Percentiles rank a stretch among this genome's conserved stretches.
phyloP scores from a whole-genome alignment of 257 asterid species.

The Eucommia ulmoides region DNA sequence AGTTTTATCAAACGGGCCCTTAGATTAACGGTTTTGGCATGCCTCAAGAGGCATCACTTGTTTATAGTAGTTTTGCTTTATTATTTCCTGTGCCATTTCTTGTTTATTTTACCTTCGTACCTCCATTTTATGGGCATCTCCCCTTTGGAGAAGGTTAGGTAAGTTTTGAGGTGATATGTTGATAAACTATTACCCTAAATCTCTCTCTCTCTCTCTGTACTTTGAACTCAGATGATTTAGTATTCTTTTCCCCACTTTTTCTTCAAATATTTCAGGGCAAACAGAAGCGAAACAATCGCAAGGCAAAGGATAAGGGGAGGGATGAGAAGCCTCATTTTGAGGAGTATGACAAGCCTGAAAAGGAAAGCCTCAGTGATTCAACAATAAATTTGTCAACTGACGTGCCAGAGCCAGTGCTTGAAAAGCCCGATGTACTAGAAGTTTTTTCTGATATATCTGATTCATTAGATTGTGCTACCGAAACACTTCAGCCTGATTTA shows the following conservation, averaged over 20 bases:
- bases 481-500: constrained; percentile 38
- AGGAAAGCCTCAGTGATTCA: constrained; percentile 24
- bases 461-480: constrained; percentile 51
- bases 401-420: constrained; percentile 25
- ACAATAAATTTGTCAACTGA: constrained; percentile 19
- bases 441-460: constrained; percentile 75
- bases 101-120: too few species aligned
- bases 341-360: constrained; percentile 33
- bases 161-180: too few species aligned
- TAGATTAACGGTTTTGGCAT: too few species aligned
- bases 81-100: too few species aligned
- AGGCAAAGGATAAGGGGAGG: constrained; percentile 55
- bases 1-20: too few species aligned
- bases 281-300: constrained; percentile 65
- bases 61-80: too few species aligned
- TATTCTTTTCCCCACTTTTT: too few species aligned
- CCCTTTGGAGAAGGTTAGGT: too few species aligned
- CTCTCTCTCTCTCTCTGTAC: neutral
- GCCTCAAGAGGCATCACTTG: too few species aligned
- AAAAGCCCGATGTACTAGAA: constrained; percentile 40
- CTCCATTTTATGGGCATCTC: too few species aligned
- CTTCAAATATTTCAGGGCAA: constrained; percentile 54
- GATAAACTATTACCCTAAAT: too few species aligned
- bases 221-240: neutral
- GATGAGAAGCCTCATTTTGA: constrained; percentile 32